A percentile compares a stretch with the other conserved stretches of the same genome.
Evolutionary conservation across 345 rosid species (phyloP).

Genomic region (Salix dunnii): DNA sequence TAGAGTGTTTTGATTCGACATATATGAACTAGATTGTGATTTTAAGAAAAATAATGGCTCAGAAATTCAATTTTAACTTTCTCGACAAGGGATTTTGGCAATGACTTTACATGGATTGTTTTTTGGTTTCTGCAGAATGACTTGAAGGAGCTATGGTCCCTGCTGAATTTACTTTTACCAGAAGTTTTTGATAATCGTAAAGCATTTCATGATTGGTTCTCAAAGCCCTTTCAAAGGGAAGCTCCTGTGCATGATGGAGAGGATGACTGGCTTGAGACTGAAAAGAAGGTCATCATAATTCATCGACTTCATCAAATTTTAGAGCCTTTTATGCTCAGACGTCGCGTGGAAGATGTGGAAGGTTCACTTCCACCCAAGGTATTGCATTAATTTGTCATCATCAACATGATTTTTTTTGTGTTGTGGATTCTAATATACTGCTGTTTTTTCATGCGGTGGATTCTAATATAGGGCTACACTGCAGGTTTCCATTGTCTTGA

Average conservation of each 20-base stretch:
- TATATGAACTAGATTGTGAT: background rate
- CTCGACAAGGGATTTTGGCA: background rate
- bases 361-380: constrained; percentile 99
- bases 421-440: background rate
- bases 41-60: background rate
- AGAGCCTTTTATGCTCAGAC: constrained; percentile 99
- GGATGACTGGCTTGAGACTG: constrained; percentile 99
- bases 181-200: constrained; percentile 98
- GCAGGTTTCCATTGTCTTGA: constrained; percentile 90
- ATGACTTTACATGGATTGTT: constrained; percentile 4
- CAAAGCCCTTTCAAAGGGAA: constrained; percentile 97
- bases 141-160: constrained; percentile 99
- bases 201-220: constrained; percentile 99
- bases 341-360: constrained; percentile 99
- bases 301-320: constrained; percentile 99
- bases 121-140: constrained; percentile 65
- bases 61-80: background rate
- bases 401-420: background rate
- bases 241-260: constrained; percentile 73
- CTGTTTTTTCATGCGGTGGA: constrained; percentile 11
- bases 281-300: constrained; percentile 95
- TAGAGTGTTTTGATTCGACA: background rate
- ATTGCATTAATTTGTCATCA: constrained; percentile 16
- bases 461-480: constrained; percentile 31
- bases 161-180: constrained; percentile 93